Conservation (phyloP, 2,329 filamentous ascomycete species). For the Calonectria multiphialidica region DNA sequence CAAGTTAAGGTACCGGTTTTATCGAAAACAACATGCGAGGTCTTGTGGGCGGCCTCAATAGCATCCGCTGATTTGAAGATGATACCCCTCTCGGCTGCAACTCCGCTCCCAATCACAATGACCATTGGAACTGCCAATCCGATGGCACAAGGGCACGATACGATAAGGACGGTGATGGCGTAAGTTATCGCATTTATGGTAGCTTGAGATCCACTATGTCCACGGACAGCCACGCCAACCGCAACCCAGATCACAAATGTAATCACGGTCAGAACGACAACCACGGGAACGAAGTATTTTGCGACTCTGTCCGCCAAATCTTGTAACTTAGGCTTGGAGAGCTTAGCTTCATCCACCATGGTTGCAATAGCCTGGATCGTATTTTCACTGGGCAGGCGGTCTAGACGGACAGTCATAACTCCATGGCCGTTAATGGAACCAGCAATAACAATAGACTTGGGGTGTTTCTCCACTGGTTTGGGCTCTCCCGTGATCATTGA, state of each 20-base stretch:
- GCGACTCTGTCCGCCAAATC: slow-evolving; percentile 77
- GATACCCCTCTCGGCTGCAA: slow-evolving; percentile 73
- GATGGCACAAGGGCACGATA: slow-evolving; percentile 85
- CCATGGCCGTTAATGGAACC: slow-evolving; percentile 78
- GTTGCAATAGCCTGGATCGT: slow-evolving; percentile 76
- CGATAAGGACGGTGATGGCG: slow-evolving; percentile 77
- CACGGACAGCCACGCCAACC: slow-evolving; percentile 60
- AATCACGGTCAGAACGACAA: slow-evolving; percentile 68
- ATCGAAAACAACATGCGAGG: slow-evolving; percentile 79
- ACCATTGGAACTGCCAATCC: slow-evolving; percentile 84
- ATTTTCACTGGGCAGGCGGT: slow-evolving; percentile 75
- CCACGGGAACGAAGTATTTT: slow-evolving; percentile 75
- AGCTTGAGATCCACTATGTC: slow-evolving; percentile 60
- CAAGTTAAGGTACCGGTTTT: slow-evolving; percentile 83
- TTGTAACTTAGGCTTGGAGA: slow-evolving; percentile 77
- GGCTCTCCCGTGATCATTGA: slow-evolving; percentile 84
- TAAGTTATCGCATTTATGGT: slow-evolving; percentile 75
- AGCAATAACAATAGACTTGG: slow-evolving; percentile 70
- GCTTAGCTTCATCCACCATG: slow-evolving; percentile 78
- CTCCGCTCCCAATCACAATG: slow-evolving; percentile 76
- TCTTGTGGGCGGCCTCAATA: slow-evolving; percentile 72
- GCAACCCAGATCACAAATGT: slow-evolving; percentile 77
- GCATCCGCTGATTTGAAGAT: slow-evolving; percentile 76
- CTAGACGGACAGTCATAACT: slow-evolving; percentile 68
- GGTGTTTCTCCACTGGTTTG: slow-evolving; percentile 68